Base-by-base conservation (phyloP, 208 protist genomes). In the Vickermania spadyakhi region DNA sequence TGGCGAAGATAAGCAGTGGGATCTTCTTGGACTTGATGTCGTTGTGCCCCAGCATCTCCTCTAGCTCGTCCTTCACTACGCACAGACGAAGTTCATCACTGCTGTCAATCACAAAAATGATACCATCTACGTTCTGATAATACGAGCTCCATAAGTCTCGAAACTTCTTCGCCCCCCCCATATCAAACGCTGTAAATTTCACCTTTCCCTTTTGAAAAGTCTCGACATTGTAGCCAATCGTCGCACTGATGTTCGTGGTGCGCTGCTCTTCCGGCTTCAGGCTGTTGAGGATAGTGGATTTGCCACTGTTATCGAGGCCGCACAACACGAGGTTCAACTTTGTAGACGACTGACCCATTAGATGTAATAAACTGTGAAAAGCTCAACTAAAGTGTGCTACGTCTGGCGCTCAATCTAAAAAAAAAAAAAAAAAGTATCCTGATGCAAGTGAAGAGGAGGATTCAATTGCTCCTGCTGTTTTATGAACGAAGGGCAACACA, bases 121-220 rank as follows among this genome's bases (percentile, higher is more conserved):
- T 62, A 0, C 87, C 94, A 21, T 96, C 54, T 14, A 93, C 96
- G 72, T 96, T 97, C 42, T 91, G 79, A 78, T 97, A 99, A 75
- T 99, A 99, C 63, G 96, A 95, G 56, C 96, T 83, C 97, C 97
- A 99, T 51, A 99, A 73, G 2, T 80, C 74, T 7, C 96, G 76
- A 56, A 99, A 98, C 70, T 97, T 98, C 79, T 99, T 97, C 52
- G 98, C 94, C n/a, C 98, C 98, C 45, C 88, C 86, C 72, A 99
- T 98, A 81, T 99, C 97, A 81, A 98, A 99, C 18, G 98, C 95
- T n/a, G 93, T 98, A 66, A 99, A 99, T 45, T 81, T 89, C 18
- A 66, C 70, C 22, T 92, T 91, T 3, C 72, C 72, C 27, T 96
- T 98, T 36, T 91, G 77, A 41, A 99, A 83, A n/a, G 66, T 80